Percentiles rank a stretch among this genome's conserved stretches.
These are phyloP conservation scores for Quercus variabilis DNA, from an alignment of 306 rosid genomes.

Conservation along the genomic window DNA sequence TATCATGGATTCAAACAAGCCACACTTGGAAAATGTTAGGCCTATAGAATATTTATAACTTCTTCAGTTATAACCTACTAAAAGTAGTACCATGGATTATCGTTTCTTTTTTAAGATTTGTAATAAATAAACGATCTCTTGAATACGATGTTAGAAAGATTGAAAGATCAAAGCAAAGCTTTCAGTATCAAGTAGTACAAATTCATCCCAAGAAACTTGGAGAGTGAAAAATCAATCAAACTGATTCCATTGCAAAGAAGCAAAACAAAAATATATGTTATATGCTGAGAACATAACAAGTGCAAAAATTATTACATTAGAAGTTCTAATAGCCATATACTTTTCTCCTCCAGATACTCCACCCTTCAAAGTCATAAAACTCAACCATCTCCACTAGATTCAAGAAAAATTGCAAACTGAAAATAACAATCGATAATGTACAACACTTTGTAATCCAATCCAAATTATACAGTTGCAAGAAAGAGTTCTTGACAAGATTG, in stretches of 20 bases:
- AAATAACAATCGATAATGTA: conserved; percentile 11
- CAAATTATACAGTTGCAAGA: conserved; percentile 12
- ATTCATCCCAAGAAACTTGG: no score
- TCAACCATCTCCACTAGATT: not conserved
- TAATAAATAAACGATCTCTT: no score
- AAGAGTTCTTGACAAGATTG: not conserved
- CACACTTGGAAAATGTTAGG: not conserved
- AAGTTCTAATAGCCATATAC: not conserved
- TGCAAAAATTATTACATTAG: no score
- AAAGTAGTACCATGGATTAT: not conserved
- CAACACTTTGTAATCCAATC: conserved; percentile 10
- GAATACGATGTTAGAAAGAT: not conserved
- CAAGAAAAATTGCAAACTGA: conserved; percentile 5
- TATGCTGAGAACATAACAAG: no score
- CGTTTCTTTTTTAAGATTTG: no score
- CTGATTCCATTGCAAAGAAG: no score
- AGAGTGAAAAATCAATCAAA: no score
- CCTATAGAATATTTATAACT: not conserved
- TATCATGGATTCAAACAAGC: not conserved
- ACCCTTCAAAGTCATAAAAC: not conserved
- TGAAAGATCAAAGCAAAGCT: not conserved
- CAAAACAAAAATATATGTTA: no score
- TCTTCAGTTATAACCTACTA: not conserved
- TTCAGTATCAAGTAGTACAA: not conserved
- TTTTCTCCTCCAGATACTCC: not conserved